Evolutionary conservation across 108 stramenopile species (phyloP), one percentile per base, ranked within the genome.

Genomic region (Cyclotella distinguenda): DNA sequence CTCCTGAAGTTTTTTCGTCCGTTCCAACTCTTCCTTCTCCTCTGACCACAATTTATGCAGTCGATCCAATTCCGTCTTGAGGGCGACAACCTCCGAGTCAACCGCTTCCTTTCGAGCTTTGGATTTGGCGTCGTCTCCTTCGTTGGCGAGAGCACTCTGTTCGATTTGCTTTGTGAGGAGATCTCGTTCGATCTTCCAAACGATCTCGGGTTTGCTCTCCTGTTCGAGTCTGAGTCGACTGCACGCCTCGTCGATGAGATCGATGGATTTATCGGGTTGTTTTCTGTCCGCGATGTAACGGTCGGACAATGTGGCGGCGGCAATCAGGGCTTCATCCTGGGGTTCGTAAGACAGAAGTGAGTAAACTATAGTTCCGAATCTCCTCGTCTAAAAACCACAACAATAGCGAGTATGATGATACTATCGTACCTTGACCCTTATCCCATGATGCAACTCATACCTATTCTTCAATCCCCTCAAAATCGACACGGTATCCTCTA

Each of bases 211-310:
- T 49, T 88, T 88, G 40, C 44, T 36, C 50, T 90, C 89, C 61
- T 90, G 89, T 72, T 87, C 89, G 40, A 90, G 50, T 46, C 86
- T 77, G 19, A 90, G 60, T 33, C 81, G 70, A 31, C 71, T 74
- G 43, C 84, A 87, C 13, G 97, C 96, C 81, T 98, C 97, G 68
- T 98, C 97, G n/a, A 98, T 84, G 32, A 98, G 70, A 72, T 98
- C 97, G 55, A 98, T 97, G 23, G 79, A 75, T 60, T 92, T 94
- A 77, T 96, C 97, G 1, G 97, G 97, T 50, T 96, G 89, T 51
- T 89, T 92, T 15, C 97, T 80, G 57, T 95, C 93, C 7, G 93
- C 77, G 49, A 98, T 91, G 85, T 98, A 98, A 25, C 97, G 87
- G 62, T 96, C 85, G 21, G 88, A 86, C 34, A 98, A 71, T 36